Evolutionary conservation across 75 land plant genomes (phyloP).

Genomic region (Pinus tabuliformis): DNA sequence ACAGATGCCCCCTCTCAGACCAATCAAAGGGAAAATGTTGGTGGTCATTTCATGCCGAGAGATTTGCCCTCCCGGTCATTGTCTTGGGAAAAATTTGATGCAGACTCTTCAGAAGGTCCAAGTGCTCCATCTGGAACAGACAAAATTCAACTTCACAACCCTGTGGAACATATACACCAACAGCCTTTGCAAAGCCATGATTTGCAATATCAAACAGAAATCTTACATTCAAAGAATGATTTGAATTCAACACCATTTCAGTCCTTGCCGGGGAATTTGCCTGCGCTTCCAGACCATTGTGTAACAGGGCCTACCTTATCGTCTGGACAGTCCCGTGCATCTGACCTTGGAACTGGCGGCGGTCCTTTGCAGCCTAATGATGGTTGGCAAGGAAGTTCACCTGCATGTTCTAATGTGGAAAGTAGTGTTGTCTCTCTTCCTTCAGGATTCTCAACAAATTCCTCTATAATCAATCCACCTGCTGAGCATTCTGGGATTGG

Average conservation of each 20-base stretch:
- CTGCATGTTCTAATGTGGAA: not conserved
- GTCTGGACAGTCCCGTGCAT: not conserved
- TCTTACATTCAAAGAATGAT: not conserved
- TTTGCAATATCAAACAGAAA: not conserved
- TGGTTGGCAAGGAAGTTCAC: not conserved
- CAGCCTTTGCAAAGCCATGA: not conserved
- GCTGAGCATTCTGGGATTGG: not conserved
- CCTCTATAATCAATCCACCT: not conserved
- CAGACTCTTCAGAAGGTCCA: not conserved
- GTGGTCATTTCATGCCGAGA: not conserved
- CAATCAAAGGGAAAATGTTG: slow-evolving; percentile 5
- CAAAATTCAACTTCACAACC: not conserved
- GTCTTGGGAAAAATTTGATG: slow-evolving; percentile 2
- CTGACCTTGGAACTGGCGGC: slow-evolving; percentile 1
- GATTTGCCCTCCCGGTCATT: not conserved
- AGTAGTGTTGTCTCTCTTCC: not conserved
- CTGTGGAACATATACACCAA: not conserved
- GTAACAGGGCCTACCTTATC: not conserved
- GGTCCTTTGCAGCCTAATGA: not conserved
- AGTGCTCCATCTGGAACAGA: not conserved
- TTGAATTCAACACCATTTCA: not conserved
- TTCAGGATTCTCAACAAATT: slow-evolving; percentile 4
- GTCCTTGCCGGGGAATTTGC: not conserved
- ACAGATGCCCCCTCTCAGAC: slow-evolving; percentile 1
- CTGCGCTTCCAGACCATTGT: not conserved